Evolutionary conservation across 805 yeast species (phyloP).

Genomic region (Ogataea dorogensis): DNA sequence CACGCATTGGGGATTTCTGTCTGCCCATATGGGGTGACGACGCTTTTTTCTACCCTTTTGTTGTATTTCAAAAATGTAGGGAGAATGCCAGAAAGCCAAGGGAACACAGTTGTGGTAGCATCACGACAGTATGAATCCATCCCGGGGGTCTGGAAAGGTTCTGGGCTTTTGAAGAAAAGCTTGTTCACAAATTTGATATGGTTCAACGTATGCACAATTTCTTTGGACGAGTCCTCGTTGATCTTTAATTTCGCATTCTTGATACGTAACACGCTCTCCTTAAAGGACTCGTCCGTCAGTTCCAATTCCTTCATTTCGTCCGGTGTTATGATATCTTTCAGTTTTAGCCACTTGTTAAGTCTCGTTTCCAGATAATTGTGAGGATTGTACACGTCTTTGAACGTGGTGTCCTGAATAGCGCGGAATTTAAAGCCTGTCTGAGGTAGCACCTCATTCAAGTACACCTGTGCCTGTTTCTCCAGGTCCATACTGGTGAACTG

Average conservation of each 20-base stretch:
- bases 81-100: conserved; percentile 40
- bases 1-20: conserved; percentile 16
- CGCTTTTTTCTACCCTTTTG: conserved; percentile 15
- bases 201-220: conserved; percentile 24
- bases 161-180: conserved; percentile 20
- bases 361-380: conserved; percentile 28
- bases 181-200: conserved; percentile 30
- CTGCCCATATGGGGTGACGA: conserved; percentile 15
- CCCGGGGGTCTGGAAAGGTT: conserved; percentile 9
- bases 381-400: conserved; percentile 31
- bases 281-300: conserved; percentile 26
- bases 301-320: conserved; percentile 25
- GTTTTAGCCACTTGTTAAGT: conserved; percentile 28
- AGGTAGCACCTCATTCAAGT: conserved; percentile 21
- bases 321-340: conserved; percentile 24
- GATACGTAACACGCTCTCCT: conserved; percentile 18
- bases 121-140: conserved; percentile 16
- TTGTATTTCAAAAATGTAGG: conserved; percentile 41
- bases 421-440: conserved; percentile 24
- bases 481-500: conserved; percentile 16
- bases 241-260: conserved; percentile 23
- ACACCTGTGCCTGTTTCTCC: conserved; percentile 20
- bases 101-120: conserved; percentile 33
- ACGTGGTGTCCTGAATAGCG: conserved; percentile 30
- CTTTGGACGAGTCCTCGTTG: conserved; percentile 26